These are phyloP conservation scores for Ustilago crameri DNA, from an alignment of 1,284 basidiomycete genomes.

Conservation along the genomic window DNA sequence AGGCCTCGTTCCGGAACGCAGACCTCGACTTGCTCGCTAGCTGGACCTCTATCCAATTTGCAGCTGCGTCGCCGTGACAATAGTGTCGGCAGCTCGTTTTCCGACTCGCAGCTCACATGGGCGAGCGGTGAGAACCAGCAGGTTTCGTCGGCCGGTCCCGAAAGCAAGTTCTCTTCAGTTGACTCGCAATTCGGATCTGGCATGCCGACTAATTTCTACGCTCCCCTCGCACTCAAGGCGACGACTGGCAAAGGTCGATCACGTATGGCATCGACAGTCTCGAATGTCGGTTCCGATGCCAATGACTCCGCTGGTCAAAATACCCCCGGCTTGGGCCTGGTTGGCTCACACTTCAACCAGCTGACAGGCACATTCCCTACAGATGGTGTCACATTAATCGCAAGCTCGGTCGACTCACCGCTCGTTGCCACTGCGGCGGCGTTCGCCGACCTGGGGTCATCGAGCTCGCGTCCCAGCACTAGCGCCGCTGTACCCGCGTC, in stretches of 20 bases:
- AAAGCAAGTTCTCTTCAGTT: constrained; percentile 19
- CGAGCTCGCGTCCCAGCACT: neutral
- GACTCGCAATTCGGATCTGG: constrained; percentile 1
- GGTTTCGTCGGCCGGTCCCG: constrained; percentile 14
- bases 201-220: constrained; percentile 11
- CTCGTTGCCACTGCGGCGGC: neutral
- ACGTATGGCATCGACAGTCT: constrained; percentile 4
- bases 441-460: neutral
- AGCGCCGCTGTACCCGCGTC: neutral
- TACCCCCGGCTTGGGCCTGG: constrained; percentile 9
- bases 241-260: neutral
- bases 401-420: neutral
- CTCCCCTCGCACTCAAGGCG: constrained; percentile 9
- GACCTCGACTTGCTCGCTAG: constrained; percentile 7
- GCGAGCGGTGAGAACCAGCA: constrained; percentile 9
- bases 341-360: neutral
- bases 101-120: constrained; percentile 26
- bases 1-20: constrained; percentile 9
- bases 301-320: constrained; percentile 6
- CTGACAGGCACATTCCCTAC: neutral
- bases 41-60: constrained; percentile 13
- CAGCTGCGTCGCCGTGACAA: constrained; percentile 27
- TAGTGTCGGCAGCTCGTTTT: constrained; percentile 21
- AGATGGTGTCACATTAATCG: neutral
- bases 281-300: neutral